phyloP scores from a whole-genome alignment of 352 stramenopile genomes.

The Peronospora farinosa region DNA sequence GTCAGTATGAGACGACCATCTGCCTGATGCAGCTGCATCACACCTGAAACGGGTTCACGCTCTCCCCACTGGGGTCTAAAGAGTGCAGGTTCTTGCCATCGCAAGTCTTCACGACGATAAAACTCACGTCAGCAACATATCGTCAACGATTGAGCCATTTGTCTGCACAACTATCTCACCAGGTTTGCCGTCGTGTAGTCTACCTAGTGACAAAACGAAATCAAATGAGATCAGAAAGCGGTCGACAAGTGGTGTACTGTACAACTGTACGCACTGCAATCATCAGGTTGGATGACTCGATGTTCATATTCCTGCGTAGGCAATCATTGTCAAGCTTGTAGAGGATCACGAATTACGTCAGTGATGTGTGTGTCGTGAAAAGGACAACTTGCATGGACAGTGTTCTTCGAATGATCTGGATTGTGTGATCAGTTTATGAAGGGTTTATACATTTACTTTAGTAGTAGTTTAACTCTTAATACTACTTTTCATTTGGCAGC shows the following conservation, averaged over 20 bases:
- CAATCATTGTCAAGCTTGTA: neutral
- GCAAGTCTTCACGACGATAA: slow-evolving; percentile 29
- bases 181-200: slow-evolving; percentile 70
- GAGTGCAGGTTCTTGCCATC: slow-evolving; percentile 50
- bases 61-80: slow-evolving; percentile 37
- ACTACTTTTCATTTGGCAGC: too few relatives aligned
- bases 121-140: neutral
- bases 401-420: too few relatives aligned
- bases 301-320: slow-evolving; percentile 25
- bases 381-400: too few relatives aligned
- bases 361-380: too few relatives aligned
- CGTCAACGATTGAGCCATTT: neutral
- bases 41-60: slow-evolving; percentile 62
- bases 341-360: too few relatives aligned
- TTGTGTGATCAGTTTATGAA: too few relatives aligned
- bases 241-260: neutral
- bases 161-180: slow-evolving; percentile 9
- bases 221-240: slow-evolving; percentile 4
- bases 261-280: slow-evolving; percentile 33
- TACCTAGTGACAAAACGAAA: slow-evolving; percentile 24
- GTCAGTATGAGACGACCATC: neutral
- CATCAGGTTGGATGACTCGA: slow-evolving; percentile 69
- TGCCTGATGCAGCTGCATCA: neutral
- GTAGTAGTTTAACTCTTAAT: too few relatives aligned
- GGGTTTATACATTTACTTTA: too few relatives aligned